Base-by-base conservation (phyloP, 768 basidiomycete genomes). In the Nidula microcarpa region DNA sequence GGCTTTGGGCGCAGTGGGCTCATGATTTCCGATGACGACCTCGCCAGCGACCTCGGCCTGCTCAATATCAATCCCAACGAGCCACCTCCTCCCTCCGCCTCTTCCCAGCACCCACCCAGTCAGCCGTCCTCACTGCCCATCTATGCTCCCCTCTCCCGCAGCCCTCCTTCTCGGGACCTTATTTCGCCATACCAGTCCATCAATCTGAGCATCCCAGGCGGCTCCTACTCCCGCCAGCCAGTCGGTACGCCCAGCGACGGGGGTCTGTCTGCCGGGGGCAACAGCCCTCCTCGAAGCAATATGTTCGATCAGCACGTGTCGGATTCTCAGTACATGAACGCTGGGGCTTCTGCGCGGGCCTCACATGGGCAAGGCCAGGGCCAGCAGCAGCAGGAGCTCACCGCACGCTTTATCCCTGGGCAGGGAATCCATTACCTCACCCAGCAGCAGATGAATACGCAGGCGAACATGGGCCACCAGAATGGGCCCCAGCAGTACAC, bases 101-200 rank as follows among this genome's bases (percentile, higher is more conserved):
- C 76, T 16, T 75, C 81, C n/a, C 64, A 74, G 52, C 75, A 78
- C 43, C 80, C 83, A 11, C 77, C 83, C 1, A 85, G 84, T 60
- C 85, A 89, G 57, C 85, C 89, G 0, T 78, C 87, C 1, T 91
- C 88, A 1, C 75, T 91, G 14, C 89, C 90, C 39, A 88, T 87
- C 49, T 89, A 89, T 54, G 82, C 86, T 0, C 86, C 85, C 10
- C 69, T 82, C 43, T 85, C 85, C 1, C 80, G 86, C 53, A 86
- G 82, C 60, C 82, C 85, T 1, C 73, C 81, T 3, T 70, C 80
- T 0, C 66, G 77, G 16, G 85, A 87, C 33, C 70, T 82, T 43
- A 64, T 72, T 53, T 69, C 72, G 13, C 70, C 80, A 0, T 89
- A 84, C 61, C 82, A 82, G 51, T 23, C 23, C 23, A 23, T 23